These are phyloP conservation scores for Apiospora rasikravindrae DNA, from an alignment of 2,329 filamentous ascomycete species.

Conservation along the genomic window DNA sequence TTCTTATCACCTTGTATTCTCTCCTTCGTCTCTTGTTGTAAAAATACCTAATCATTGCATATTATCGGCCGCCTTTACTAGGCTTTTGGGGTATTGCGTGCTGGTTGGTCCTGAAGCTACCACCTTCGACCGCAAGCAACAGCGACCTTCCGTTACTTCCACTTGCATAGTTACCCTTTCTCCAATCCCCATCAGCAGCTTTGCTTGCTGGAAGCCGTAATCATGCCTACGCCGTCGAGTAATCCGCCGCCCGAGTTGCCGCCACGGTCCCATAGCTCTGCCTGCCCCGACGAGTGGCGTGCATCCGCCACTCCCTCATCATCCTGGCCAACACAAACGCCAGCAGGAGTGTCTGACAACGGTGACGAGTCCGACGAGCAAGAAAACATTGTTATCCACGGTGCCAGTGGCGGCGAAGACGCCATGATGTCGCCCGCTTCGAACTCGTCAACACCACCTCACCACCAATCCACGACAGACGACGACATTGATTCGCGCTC, in stretches of 20 bases:
- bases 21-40: background rate
- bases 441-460: background rate
- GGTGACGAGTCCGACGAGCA: background rate
- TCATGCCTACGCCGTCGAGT: conserved; percentile 19
- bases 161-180: background rate
- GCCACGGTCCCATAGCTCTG: conserved; percentile 7
- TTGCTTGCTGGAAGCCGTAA: background rate
- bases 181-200: background rate
- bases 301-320: conserved; percentile 1
- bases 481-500: background rate
- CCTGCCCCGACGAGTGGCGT: conserved; percentile 20
- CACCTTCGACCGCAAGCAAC: conserved; percentile 5
- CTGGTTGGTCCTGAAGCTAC: background rate
- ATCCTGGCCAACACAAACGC: background rate
- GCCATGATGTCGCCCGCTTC: background rate
- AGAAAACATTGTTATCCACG: background rate
- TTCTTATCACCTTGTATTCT: background rate
- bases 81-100: background rate
- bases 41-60: background rate
- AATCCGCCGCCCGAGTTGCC: conserved; percentile 17
- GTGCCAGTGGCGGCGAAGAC: background rate
- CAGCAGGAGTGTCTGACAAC: background rate
- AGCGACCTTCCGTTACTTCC: background rate
- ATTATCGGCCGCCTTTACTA: background rate
- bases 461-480: background rate